These are phyloP conservation scores for Seiridium cupressi DNA, from an alignment of 2,329 filamentous ascomycete species.

Conservation along the genomic window DNA sequence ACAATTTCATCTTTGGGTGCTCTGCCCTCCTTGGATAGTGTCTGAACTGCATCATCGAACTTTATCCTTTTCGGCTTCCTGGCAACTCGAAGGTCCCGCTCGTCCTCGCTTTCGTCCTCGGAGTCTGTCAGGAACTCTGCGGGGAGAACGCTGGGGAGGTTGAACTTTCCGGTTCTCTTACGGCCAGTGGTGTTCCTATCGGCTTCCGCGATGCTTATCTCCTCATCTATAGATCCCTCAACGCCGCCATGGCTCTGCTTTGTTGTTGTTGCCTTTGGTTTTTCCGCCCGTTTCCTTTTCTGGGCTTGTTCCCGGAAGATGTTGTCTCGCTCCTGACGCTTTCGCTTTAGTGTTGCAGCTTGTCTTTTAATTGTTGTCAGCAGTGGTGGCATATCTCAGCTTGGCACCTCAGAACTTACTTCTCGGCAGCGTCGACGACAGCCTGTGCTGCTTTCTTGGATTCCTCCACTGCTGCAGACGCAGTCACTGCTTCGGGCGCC, in stretches of 20 bases:
- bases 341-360: constrained; percentile 49
- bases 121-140: constrained; percentile 54
- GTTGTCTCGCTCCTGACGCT: constrained; percentile 53
- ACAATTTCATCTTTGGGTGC: constrained; percentile 45
- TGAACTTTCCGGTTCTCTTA: constrained; percentile 30
- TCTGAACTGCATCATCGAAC: constrained; percentile 38
- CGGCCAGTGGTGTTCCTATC: constrained; percentile 17
- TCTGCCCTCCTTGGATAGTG: constrained; percentile 34
- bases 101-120: constrained; percentile 20
- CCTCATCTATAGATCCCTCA: too few relatives aligned
- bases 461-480: constrained; percentile 44
- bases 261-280: constrained; percentile 11
- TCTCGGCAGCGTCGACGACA: constrained; percentile 47
- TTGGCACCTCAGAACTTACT: constrained; percentile 36
- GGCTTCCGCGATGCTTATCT: constrained; percentile 1
- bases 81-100: constrained; percentile 18
- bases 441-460: constrained; percentile 44
- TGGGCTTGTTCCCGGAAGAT: constrained; percentile 55
- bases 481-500: constrained; percentile 59
- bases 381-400: background rate
- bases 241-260: constrained; percentile 9
- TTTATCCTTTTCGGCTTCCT: constrained; percentile 40
- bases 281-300: constrained; percentile 38
- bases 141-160: constrained; percentile 47
- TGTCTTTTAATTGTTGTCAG: constrained; percentile 34